Evolutionary conservation across 2,329 filamentous ascomycete species (phyloP), one percentile per base, ranked within the genome.

Genomic region (Tolypocladium amazonense): DNA sequence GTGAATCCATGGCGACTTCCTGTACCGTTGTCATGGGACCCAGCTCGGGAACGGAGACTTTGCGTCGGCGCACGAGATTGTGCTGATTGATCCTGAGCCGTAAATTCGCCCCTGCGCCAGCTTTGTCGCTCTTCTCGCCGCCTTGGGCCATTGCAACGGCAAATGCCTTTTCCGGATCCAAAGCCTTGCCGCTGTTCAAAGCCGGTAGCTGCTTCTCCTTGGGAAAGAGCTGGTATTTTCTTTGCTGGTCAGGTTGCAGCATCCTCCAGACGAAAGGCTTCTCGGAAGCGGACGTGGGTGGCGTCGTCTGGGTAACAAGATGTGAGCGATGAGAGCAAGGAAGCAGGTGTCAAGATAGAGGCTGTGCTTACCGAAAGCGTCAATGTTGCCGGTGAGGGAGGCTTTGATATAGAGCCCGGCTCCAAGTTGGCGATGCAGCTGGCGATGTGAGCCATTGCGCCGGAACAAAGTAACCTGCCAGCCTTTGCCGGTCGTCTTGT

Each of bases 11-110:
- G 57, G 83, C 71, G 56, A 81, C 73, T 68, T 88, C 86, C 63
- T 88, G 84, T 18, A 88, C 85, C 1, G 85, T 88, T 6, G 85
- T 87, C 85, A 88, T 86, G 39, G 83, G 84, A 2, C 83, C 85
- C 56, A 87, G 71, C 62, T 88, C 86, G 12, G 84, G 81, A 18
- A 86, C 81, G 71, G 82, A 87, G 65, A 83, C 75, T 68, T 88
- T 88, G 63, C 85, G 80, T 65, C 85, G 79, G 62, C 84, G 77
- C 56, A 73, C 77, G 60, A 84, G 72, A 64, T 78, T 82, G 67
- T 82, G 79, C 65, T 85, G 82, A 69, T 83, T 86, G 67, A 83
- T 76, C 59, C 81, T 79, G 61, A 81, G 73, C 61, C 80, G 78
- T 57, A 84, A 45, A 11, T 25, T 58, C 1, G 47, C 71, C 45